These are phyloP conservation scores for Glebionis coronaria DNA, from an alignment of 129 eudicot genomes.

Conservation along the genomic window DNA sequence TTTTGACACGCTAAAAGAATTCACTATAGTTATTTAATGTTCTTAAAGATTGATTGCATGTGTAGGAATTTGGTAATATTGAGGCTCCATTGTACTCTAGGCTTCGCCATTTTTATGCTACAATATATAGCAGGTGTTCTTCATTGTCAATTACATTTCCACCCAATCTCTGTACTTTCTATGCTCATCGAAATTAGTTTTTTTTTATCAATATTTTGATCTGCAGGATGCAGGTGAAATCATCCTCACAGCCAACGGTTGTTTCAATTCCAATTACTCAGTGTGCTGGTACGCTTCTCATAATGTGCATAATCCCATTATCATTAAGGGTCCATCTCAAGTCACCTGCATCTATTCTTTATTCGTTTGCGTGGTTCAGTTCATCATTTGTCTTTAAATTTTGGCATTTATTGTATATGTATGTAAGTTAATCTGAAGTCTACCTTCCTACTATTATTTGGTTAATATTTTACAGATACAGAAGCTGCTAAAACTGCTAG, in stretches of 20 bases:
- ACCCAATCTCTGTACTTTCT: background rate
- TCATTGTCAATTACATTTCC: background rate
- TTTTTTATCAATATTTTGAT: background rate
- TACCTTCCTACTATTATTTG: background rate
- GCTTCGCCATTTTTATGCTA: slow-evolving; percentile 80
- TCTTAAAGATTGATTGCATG: slow-evolving; percentile 1
- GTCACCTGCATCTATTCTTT: slow-evolving; percentile 3
- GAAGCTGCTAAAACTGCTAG: slow-evolving; percentile 75
- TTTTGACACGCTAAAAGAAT: background rate
- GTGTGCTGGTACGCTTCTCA: slow-evolving; percentile 63
- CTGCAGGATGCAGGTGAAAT: slow-evolving; percentile 94
- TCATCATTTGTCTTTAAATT: slow-evolving; percentile 2
- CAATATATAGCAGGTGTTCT: slow-evolving; percentile 77
- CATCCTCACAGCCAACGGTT: slow-evolving; percentile 78
- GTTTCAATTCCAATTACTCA: slow-evolving; percentile 85
- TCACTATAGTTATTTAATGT: slow-evolving; percentile 9
- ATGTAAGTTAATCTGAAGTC: slow-evolving; percentile 8
- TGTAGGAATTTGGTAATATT: slow-evolving; percentile 97
- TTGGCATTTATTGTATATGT: slow-evolving; percentile 10
- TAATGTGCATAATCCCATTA: background rate
- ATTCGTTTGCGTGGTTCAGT: slow-evolving; percentile 10
- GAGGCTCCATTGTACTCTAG: slow-evolving; percentile 93
- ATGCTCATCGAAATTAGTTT: background rate
- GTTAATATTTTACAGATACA: slow-evolving; percentile 51
- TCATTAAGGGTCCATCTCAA: background rate